Evolutionary conservation across 371 early-diverging fungal genomes (phyloP), one percentile per base, ranked within the genome.

Genomic region (Entomophthora muscae): DNA sequence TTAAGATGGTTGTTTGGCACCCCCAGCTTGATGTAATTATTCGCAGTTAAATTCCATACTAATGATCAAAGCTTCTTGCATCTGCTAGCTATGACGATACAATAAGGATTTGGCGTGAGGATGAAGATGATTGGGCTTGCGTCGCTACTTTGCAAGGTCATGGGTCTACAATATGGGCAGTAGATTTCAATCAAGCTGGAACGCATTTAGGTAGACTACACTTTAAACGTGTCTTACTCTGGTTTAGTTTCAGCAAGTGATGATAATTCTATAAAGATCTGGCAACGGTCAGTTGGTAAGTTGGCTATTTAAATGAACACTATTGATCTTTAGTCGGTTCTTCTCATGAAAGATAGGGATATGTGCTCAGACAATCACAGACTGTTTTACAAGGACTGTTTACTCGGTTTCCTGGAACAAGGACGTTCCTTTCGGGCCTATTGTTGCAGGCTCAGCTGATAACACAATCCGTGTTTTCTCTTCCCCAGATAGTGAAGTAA

Each of bases 41-140:
- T 63, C 57, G 42, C 13, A 57, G 26, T 51, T 63, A 1, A 22
- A 42, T 42, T 42, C 10, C 17, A 42, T 42, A 42, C 5, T 42
- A n/a, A n/a, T n/a, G n/a, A n/a, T n/a, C 29, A 3, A 54, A 80
- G 76, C 63, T 93, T 26, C 75, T 98, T 7, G 90, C 84, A 3
- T 91, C 91, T 1, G 89, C 88, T 2, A 88, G 89, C 67, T 96
- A 98, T 69, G 98, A 98, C 65, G 92, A 96, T 70, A 91, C 92
- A 1, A 85, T 98, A 63, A 84, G 87, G 69, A 80, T 98, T 32
- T 98, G 95, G 93, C 76, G 78, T 32, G 80, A 83, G 63, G 76
- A 78, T 58, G 81, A 82, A 32, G 96, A 93, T 67, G 96, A 98
- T 73, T 98, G 97, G 97, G 86, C 83, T 69, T 91, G 92, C 71